Evolutionary conservation across 257 asterid species (phyloP).

Genomic region (Solanum bukasovii): DNA sequence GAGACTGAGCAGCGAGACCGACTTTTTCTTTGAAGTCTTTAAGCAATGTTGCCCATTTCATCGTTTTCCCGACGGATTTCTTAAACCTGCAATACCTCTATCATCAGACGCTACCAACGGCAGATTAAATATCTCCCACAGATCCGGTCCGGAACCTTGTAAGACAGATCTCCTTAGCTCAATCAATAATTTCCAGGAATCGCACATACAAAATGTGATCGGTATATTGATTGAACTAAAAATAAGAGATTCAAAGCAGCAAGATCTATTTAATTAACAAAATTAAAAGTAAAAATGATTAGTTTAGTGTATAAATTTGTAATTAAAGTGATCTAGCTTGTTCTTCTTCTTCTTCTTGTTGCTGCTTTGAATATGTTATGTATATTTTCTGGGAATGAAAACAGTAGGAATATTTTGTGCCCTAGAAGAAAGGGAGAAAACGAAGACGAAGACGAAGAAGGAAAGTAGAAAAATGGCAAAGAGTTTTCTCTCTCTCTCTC

Average conservation of each 20-base stretch:
- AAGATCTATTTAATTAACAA: constrained; percentile 41
- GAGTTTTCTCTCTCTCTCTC: constrained; percentile 15
- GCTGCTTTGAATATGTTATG: background rate
- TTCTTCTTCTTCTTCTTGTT: background rate
- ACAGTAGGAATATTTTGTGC: constrained; percentile 18
- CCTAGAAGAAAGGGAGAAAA: constrained; percentile 31
- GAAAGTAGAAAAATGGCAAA: constrained; percentile 19
- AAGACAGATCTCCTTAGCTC: constrained; percentile 37
- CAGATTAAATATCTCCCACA: constrained; percentile 32
- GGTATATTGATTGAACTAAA: constrained; percentile 12
- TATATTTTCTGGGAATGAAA: background rate
- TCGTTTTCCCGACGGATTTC: constrained; percentile 59
- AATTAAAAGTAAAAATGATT: background rate
- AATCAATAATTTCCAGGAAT: constrained; percentile 1
- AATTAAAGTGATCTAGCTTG: constrained; percentile 11
- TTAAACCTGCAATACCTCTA: constrained; percentile 51
- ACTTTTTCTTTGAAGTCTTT: constrained; percentile 96
- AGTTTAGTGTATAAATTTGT: background rate
- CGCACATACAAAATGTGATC: constrained; percentile 11
- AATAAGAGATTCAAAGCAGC: constrained; percentile 21
- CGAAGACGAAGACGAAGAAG: constrained; percentile 27
- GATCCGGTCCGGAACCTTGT: constrained; percentile 56
- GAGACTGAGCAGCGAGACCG: constrained; percentile 61
- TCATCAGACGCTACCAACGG: constrained; percentile 39
- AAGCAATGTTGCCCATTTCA: constrained; percentile 99